Evolutionary conservation across 148 eudicot genomes (phyloP), one percentile per base, ranked within the genome.

Genomic region (Pouteria glomerata): DNA sequence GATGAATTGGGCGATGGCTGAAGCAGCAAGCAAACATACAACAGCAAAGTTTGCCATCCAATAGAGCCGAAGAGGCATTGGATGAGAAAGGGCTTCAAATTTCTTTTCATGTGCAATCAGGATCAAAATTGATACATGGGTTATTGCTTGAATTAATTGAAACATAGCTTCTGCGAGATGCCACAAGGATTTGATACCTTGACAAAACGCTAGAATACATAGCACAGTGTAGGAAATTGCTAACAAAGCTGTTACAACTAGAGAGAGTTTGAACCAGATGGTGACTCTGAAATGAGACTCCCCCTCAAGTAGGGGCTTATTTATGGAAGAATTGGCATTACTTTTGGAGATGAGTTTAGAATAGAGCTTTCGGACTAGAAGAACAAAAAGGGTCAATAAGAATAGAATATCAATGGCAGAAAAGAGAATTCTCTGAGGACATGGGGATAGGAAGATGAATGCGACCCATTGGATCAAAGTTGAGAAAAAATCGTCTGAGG

Each of bases 381-480:
- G 79, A 24, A 73, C 61, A 7, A 76, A 7, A 31, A 84, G 59
- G 39, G 74, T 77, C 1, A 84, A 62, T 13, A 86, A 27, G 65
- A 86, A 84, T 8, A 82, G 8, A 26, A 74, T 21, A 73, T 84
- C 69, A 58, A 86, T 71, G 79, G 84, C 64, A 34, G 86, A 79
- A 59, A 82, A 76, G 5, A 86, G 30, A n/a, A 77, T 39, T 29
- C 90, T 84, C 57, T 84, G 90, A 27, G 90, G 82, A 64, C 90
- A 86, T 34, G 87, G 87, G 24, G 87, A 79, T 24, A 86, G 69
- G 45, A 84, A 82, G 47, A 84, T 82, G 81, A 84, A 86, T 67
- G 67, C 48, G 30, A 82, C 11, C 90, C 87, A 86, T 62, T 80
- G 84, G 42, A 80, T 50, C 2, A 68, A 69, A 27, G 61, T 59